Base-by-base conservation (phyloP, 2,329 filamentous ascomycete species). In the Blastomyces percursus region DNA sequence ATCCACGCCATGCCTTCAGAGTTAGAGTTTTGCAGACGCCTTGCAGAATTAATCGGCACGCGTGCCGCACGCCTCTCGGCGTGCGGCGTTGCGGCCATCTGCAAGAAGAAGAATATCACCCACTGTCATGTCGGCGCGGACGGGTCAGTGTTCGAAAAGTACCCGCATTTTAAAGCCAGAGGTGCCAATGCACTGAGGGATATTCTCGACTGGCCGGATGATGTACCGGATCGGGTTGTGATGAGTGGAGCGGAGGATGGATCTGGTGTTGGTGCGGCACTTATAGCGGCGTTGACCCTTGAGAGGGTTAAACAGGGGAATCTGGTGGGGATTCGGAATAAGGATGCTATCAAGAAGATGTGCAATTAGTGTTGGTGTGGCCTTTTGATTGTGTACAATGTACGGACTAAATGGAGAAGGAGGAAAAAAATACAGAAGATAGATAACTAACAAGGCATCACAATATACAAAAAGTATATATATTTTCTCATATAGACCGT, bases 81-180 rank as follows among this genome's bases (percentile, higher is more conserved):
- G 32, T 97, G 94, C 72, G 94, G 94, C 77, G 90, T 99, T 61
- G 91, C 93, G 14, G 94, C 93, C 63, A 96, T 99, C 72, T 91
- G 89, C 83, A 95, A 88, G 79, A 97, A 97, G 86, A 97, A 96
- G 84, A 84, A 85, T 68, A 93, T 92, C 76, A 79, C 88, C 72
- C 83, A 84, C 46, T 96, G 90, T 80, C 94, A 97, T 76, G 94
- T 99, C 51, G 94, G 94, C 70, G 94, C 94, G 60, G 94, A 99
- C 73, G 94, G 94, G 46, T 96, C 90, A 21, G 93, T 99, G 61
- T 99, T 99, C 81, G 96, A 96, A 83, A 97, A 97, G 76, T 99
- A 99, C 79, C 94, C 94, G 14, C 89, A 96, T 78, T 99, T 99
- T 84, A 96, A 96, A 82, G 85, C 86, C 63, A 88, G 94, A 61